Evolutionary conservation across 2,329 filamentous ascomycete species (phyloP).

Genomic region (Arachnopeziza araneosa): DNA sequence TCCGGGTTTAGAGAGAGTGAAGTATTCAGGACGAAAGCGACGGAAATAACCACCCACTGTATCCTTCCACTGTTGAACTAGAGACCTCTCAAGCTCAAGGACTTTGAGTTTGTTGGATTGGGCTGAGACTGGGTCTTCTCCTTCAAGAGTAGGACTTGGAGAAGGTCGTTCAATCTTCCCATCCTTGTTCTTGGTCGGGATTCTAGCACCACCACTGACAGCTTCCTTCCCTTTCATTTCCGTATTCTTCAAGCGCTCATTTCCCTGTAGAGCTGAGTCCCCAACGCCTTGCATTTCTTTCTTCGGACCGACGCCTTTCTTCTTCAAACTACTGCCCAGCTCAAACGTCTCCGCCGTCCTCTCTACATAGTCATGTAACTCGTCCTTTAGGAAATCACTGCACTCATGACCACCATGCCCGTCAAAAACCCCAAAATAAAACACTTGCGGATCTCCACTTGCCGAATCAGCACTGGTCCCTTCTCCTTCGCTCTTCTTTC

Average conservation of each 20-base stretch:
- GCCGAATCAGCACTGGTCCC: constrained; percentile 68
- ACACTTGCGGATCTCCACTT: constrained; percentile 88
- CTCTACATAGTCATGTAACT: constrained; percentile 85
- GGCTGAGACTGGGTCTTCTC: constrained; percentile 33
- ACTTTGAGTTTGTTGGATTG: constrained; percentile 49
- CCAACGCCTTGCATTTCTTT: constrained; percentile 23
- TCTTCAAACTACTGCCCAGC: constrained; percentile 67
- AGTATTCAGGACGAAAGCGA: constrained; percentile 79
- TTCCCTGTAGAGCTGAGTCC: constrained; percentile 29
- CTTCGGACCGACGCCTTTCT: constrained; percentile 26
- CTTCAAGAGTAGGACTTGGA: constrained; percentile 35
- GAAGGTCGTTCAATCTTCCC: constrained; percentile 26
- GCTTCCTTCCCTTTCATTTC: constrained; percentile 47
- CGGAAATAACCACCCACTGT: constrained; percentile 92
- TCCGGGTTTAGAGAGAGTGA: constrained; percentile 40
- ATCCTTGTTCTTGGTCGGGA: constrained; percentile 26
- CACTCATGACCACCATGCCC: constrained; percentile 90
- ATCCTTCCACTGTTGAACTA: constrained; percentile 73
- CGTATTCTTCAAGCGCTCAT: constrained; percentile 37
- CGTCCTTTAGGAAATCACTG: constrained; percentile 77
- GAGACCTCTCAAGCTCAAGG: constrained; percentile 59
- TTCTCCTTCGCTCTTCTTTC: constrained; percentile 37
- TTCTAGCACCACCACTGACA: constrained; percentile 24
- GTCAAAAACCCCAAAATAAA: constrained; percentile 96
- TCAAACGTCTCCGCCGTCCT: constrained; percentile 71